Conservation (phyloP, 148 eudicot species). For the Silene conica region DNA sequence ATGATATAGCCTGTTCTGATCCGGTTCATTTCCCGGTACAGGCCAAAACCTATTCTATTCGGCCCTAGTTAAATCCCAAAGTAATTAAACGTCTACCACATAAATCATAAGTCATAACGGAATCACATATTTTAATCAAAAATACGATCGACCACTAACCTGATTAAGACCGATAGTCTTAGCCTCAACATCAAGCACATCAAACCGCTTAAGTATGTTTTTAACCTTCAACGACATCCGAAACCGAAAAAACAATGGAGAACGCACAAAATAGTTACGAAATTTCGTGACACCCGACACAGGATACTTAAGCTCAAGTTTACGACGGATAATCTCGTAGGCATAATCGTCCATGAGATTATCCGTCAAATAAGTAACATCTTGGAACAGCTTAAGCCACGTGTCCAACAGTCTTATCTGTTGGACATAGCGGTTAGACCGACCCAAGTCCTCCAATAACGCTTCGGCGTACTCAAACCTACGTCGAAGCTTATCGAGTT, state of each 20-base stretch:
- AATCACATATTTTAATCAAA: no score
- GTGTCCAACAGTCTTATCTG: neutral
- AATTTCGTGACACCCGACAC: neutral
- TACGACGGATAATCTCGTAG: neutral
- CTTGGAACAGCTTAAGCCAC: neutral
- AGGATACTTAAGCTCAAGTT: neutral
- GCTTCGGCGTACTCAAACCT: constrained; percentile 2
- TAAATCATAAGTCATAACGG: no score
- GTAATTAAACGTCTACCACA: no score
- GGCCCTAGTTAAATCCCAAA: no score
- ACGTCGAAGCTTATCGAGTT: neutral
- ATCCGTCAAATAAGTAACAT: neutral
- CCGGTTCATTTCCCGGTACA: no score
- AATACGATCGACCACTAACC: no score
- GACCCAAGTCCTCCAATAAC: neutral
- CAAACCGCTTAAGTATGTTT: neutral
- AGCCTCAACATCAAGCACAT: constrained; percentile 11
- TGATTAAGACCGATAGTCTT: constrained; percentile 7
- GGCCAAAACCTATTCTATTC: no score
- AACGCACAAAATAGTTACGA: neutral
- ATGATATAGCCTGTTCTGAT: no score
- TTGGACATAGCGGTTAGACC: neutral
- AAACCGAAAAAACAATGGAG: neutral
- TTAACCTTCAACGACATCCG: constrained; percentile 7
- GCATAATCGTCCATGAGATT: constrained; percentile 11